Percentiles rank a stretch among this genome's conserved stretches.
Conservation (phyloP, 352 stramenopile genomes). For the Albugo candida region DNA sequence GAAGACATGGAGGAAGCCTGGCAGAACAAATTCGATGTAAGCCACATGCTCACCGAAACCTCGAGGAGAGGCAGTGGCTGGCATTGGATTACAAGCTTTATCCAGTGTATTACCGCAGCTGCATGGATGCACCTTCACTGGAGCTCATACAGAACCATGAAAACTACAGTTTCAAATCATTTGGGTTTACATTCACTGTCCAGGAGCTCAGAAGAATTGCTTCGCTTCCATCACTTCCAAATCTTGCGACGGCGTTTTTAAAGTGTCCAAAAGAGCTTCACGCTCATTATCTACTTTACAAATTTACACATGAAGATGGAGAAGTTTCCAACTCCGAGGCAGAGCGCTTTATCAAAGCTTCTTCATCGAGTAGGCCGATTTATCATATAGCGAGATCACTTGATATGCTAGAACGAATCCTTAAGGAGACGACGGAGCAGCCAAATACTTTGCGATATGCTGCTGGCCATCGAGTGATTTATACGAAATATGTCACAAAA, state of each 20-base stretch:
- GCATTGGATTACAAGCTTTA: slow-evolving; percentile 36
- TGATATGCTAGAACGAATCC: slow-evolving; percentile 14
- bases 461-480: background rate
- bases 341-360: background rate
- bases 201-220: slow-evolving; percentile 30
- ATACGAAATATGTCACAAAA: too few relatives aligned
- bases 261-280: slow-evolving; percentile 33
- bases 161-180: slow-evolving; percentile 22
- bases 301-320: slow-evolving; percentile 52
- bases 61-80: slow-evolving; percentile 51
- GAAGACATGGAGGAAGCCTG: background rate
- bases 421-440: slow-evolving; percentile 10
- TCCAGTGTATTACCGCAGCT: slow-evolving; percentile 44
- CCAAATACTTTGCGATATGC: background rate
- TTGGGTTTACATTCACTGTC: slow-evolving; percentile 11
- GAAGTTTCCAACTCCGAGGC: slow-evolving; percentile 28
- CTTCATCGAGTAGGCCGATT: too few relatives aligned
- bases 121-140: slow-evolving; percentile 19
- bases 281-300: slow-evolving; percentile 33
- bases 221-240: slow-evolving; percentile 32
- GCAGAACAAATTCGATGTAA: slow-evolving; percentile 27
- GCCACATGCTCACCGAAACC: slow-evolving; percentile 18
- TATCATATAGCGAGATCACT: slow-evolving; percentile 4
- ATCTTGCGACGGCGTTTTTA: slow-evolving; percentile 51
- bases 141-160: slow-evolving; percentile 33